Evolutionary conservation across 352 stramenopile species (phyloP), one percentile per base, ranked within the genome.

Genomic region (Phytophthora pistaciae): DNA sequence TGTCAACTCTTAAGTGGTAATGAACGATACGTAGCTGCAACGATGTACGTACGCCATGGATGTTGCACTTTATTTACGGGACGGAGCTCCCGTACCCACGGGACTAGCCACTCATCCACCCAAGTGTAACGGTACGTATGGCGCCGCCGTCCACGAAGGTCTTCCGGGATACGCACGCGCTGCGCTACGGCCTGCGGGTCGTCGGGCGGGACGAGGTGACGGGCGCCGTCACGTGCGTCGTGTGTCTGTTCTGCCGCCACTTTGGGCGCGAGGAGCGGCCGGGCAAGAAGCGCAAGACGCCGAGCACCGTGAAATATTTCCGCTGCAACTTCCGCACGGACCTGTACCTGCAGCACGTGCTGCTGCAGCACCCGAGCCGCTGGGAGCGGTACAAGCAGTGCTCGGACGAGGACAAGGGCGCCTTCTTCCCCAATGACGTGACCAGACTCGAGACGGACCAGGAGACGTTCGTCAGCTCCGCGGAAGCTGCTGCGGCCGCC

Each of bases 191-290:
- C 2, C 76, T 88, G 14, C 64, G 72, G 53, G 68, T 80, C 13
- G 70, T 77, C 42, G 66, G 68, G 65, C 71, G 67, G 23, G 81
- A 88, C 50, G 52, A 52, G 20, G 44, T 31, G 7, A 72, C 73
- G 14, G 66, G 61, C 29, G 56, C 54, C 40, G 81, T 87, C 60
- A 75, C 67, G 48, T 60, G 68, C 14, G 81, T 60, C 46, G 60
- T 86, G 56, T 88, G 81, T 56, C 66, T 85, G 38, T 88, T 88
- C 66, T 88, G 81, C 68, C 80, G 81, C 48, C 74, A 87, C 68
- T 85, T 85, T 54, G 81, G 81, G 0, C 78, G 81, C 56, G 81
- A 88, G 67, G 66, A 79, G 64, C 70, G 70, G 7, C 53, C 62
- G 2, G 77, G 79, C 48, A 56, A 60, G 18, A 88, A 88, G 63